Conservation (phyloP, 176 grass and related monocot genomes). For the Aegilops sharonensis region DNA sequence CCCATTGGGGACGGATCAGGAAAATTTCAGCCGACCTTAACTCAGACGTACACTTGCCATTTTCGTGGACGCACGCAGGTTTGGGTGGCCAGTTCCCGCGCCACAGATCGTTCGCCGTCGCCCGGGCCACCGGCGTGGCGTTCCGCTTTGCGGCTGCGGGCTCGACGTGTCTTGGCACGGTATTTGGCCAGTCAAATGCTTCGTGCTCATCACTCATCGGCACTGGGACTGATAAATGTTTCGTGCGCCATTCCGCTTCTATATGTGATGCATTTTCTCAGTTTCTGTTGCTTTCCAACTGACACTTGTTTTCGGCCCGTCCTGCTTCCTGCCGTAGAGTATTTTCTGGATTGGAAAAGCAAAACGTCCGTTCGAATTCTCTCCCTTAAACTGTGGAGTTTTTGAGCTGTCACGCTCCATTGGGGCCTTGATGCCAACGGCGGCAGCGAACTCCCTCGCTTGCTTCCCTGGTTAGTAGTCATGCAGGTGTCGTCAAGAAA, state of each 20-base stretch:
- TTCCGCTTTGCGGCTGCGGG: constrained; percentile 10
- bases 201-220: background rate
- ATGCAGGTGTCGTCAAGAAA: background rate
- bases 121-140: background rate
- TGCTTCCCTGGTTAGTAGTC: background rate
- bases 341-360: too few relatives aligned
- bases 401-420: background rate
- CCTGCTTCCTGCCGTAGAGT: background rate
- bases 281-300: background rate
- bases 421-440: background rate
- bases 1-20: too few relatives aligned
- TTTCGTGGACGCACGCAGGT: constrained; percentile 33
- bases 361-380: background rate
- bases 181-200: background rate
- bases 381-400: background rate
- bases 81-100: background rate
- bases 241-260: background rate
- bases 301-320: background rate
- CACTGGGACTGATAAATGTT: too few relatives aligned
- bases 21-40: background rate
- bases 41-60: background rate
- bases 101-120: background rate
- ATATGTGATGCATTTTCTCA: background rate
- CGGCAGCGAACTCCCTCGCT: background rate
- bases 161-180: background rate